phyloP scores from a whole-genome alignment of 2,329 filamentous ascomycete species.

The Septoria petroselini region DNA sequence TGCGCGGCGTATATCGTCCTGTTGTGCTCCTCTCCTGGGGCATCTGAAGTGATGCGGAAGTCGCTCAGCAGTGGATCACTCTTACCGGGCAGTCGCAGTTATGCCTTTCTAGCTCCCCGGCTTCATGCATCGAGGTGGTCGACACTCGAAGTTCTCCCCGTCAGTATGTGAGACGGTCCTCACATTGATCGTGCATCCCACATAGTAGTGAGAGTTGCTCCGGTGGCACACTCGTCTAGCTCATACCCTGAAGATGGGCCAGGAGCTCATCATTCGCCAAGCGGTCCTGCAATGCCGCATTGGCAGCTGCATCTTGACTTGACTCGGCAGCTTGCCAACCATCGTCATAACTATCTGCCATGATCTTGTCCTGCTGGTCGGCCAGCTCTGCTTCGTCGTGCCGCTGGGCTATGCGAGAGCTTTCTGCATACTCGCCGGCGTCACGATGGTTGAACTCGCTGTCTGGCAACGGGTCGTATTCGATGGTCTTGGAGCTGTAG shows the following conservation, averaged over 20 bases:
- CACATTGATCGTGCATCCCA: no score
- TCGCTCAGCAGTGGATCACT: no score
- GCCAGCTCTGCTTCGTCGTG: conserved; percentile 2
- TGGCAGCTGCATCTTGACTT: neutral
- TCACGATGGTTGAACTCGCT: conserved; percentile 4
- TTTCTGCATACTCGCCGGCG: conserved; percentile 11
- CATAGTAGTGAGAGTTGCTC: neutral
- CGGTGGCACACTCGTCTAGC: neutral
- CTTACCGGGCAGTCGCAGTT: no score
- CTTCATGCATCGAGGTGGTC: no score
- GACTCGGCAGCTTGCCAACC: neutral
- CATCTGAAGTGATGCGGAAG: no score
- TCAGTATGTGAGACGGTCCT: no score
- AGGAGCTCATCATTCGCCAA: conserved; percentile 11
- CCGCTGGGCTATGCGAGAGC: conserved; percentile 5
- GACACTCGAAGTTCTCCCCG: no score
- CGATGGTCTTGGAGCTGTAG: conserved; percentile 17
- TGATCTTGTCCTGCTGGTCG: conserved; percentile 8
- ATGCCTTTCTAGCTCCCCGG: no score
- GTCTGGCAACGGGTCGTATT: conserved; percentile 4
- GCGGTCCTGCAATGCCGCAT: conserved; percentile 4
- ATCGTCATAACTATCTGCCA: conserved; percentile 6
- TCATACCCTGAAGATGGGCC: conserved; percentile 10
- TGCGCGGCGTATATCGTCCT: no score
- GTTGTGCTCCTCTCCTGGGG: no score